Evolutionary conservation across 371 early-diverging fungal species (phyloP).

Genomic region (Mortierella polycephala): DNA sequence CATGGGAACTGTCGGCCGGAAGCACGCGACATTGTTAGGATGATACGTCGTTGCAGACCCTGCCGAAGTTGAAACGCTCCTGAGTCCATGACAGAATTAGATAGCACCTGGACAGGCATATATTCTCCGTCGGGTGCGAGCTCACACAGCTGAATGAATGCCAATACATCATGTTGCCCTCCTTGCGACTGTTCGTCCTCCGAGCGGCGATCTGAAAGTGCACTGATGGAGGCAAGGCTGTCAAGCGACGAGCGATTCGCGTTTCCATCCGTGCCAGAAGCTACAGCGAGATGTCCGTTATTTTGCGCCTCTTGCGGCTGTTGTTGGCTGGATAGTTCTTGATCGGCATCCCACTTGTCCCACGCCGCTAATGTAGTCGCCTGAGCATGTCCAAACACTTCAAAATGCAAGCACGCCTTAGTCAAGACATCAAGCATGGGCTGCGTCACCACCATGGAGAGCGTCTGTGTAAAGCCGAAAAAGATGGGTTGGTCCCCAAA

Average conservation of each 20-base stretch:
- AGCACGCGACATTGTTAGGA: constrained; percentile 78
- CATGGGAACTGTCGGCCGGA: constrained; percentile 79
- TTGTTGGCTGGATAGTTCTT: constrained; percentile 24
- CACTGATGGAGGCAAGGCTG: constrained; percentile 35
- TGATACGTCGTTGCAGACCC: constrained; percentile 85
- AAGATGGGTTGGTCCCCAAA: constrained; percentile 64
- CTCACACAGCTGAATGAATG: constrained; percentile 77
- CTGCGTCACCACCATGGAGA: constrained; percentile 62
- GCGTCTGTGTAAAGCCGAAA: constrained; percentile 73
- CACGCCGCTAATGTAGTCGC: constrained; percentile 63
- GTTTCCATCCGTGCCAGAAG: not conserved
- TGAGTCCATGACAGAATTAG: constrained; percentile 62
- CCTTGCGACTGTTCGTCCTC: constrained; percentile 75
- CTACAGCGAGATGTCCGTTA: constrained; percentile 19
- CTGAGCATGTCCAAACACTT: constrained; percentile 73
- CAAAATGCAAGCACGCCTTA: constrained; percentile 62
- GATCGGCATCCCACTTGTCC: constrained; percentile 70
- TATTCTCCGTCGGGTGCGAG: constrained; percentile 79
- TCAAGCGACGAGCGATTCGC: constrained; percentile 41
- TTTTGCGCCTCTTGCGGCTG: constrained; percentile 24
- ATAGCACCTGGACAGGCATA: constrained; percentile 72
- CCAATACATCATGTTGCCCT: constrained; percentile 76
- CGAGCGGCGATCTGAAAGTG: constrained; percentile 60
- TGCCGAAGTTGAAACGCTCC: constrained; percentile 84
- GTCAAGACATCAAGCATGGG: constrained; percentile 58